Percentiles rank a stretch among this genome's conserved stretches.
These are phyloP conservation scores for Fusarium torulosum DNA, from an alignment of 2,329 filamentous ascomycete genomes.

Conservation along the genomic window DNA sequence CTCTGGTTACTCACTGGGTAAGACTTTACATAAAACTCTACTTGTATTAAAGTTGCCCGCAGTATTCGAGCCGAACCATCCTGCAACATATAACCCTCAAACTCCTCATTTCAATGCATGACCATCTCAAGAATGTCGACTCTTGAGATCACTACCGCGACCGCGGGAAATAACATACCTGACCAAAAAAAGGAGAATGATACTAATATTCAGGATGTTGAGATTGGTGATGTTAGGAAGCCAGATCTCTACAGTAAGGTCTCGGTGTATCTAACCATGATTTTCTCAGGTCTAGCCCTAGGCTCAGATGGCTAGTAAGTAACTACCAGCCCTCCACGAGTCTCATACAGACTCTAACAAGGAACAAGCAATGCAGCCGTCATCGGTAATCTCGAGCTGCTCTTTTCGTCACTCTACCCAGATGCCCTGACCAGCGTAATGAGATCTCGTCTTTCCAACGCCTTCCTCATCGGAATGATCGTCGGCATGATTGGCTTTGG, in stretches of 20 bases:
- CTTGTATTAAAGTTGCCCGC: neutral
- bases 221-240: neutral
- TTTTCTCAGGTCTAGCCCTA: constrained; percentile 6
- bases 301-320: constrained; percentile 24
- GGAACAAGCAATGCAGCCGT: neutral
- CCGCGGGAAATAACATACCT: neutral
- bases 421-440: constrained; percentile 9
- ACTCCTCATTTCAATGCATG: too few relatives aligned
- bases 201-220: neutral
- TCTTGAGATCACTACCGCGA: constrained; percentile 5
- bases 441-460: neutral
- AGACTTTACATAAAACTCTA: neutral
- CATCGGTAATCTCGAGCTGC: constrained; percentile 7
- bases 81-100: neutral
- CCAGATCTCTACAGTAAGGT: constrained; percentile 5
- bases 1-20: neutral
- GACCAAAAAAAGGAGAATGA: neutral
- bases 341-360: neutral
- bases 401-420: constrained; percentile 3
- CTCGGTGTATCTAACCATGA: constrained; percentile 9
- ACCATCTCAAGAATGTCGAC: neutral
- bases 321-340: rapidly evolving
- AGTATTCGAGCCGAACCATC: neutral
- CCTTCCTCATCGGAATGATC: constrained; percentile 15
- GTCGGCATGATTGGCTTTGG: constrained; percentile 8